Evolutionary conservation across 1,284 basidiomycete genomes (phyloP).

Genomic region (Erythrobasidium hasegawianum): DNA sequence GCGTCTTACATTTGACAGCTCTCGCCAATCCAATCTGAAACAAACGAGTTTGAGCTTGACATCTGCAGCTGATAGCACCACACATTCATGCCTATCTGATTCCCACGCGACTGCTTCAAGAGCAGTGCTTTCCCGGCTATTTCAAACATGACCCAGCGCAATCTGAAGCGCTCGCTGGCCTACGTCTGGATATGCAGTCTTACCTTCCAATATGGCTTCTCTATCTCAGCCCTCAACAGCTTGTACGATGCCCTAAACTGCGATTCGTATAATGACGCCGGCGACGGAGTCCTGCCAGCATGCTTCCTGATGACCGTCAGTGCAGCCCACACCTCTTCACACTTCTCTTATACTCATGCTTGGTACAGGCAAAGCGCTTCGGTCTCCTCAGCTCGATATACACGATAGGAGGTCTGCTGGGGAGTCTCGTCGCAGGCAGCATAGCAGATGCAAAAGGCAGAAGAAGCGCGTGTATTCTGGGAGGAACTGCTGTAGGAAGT

Average conservation of each 20-base stretch:
- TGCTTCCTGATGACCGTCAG: constrained; percentile 17
- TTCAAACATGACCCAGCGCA: too few relatives aligned
- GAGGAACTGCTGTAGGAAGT: constrained; percentile 23
- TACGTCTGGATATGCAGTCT: constrained; percentile 24
- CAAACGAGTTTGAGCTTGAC: too few relatives aligned
- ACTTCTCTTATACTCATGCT: too few relatives aligned
- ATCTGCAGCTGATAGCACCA: too few relatives aligned
- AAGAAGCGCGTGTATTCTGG: constrained; percentile 30
- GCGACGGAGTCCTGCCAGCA: constrained; percentile 5
- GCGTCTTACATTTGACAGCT: too few relatives aligned
- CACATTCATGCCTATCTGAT: too few relatives aligned
- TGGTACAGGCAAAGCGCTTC: constrained; percentile 33
- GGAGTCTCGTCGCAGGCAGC: constrained; percentile 43
- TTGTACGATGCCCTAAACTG: constrained; percentile 16
- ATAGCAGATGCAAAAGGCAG: constrained; percentile 40
- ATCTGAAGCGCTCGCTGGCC: background rate
- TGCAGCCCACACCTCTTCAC: too few relatives aligned
- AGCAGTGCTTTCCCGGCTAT: too few relatives aligned
- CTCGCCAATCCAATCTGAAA: too few relatives aligned
- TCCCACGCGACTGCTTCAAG: too few relatives aligned
- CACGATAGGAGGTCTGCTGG: constrained; percentile 49
- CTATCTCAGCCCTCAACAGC: constrained; percentile 26
- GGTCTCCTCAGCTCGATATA: constrained; percentile 48
- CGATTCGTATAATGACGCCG: background rate
- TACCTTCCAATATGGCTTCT: constrained; percentile 28